Percentiles rank a stretch among this genome's conserved stretches.
Evolutionary conservation across 2,329 filamentous ascomycete species (phyloP).

Genomic region (Stagonosporopsis chrysanthemi): DNA sequence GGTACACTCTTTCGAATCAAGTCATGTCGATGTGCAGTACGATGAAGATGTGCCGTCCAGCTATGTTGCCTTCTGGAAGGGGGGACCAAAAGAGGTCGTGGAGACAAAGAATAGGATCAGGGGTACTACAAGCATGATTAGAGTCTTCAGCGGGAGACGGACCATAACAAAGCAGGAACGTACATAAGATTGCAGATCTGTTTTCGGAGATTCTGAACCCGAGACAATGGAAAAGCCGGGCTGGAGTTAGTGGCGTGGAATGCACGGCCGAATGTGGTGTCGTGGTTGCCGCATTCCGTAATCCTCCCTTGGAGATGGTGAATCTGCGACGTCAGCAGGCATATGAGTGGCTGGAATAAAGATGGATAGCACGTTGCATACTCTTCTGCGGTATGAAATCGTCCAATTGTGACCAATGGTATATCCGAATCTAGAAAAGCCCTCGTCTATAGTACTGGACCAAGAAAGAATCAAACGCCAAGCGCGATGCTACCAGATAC

Average conservation of each 20-base stretch:
- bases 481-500: conserved; percentile 32
- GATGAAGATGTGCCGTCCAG: not conserved
- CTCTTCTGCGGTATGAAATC: not conserved
- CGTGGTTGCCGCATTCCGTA: conserved; percentile 28
- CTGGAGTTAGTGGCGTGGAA: conserved; percentile 19
- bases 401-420: conserved; percentile 18
- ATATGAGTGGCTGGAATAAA: conserved; percentile 4
- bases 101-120: conserved; percentile 25
- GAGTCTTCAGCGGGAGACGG: conserved; percentile 21
- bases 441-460: conserved; percentile 17
- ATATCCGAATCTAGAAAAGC: conserved; percentile 23
- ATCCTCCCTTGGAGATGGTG: conserved; percentile 23
- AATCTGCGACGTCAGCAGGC: conserved; percentile 8
- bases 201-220: conserved; percentile 22
- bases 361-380: not conserved
- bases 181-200: conserved; percentile 30
- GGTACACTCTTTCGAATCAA: not conserved
- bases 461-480: conserved; percentile 28
- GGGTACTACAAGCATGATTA: conserved; percentile 20
- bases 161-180: conserved; percentile 39
- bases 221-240: conserved; percentile 1
- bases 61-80: conserved; percentile 21
- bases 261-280: conserved; percentile 17
- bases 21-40: not conserved
- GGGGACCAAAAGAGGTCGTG: conserved; percentile 5